Evolutionary conservation across 2,329 filamentous ascomycete genomes (phyloP).

Genomic region (Neofusicoccum cordaticola): DNA sequence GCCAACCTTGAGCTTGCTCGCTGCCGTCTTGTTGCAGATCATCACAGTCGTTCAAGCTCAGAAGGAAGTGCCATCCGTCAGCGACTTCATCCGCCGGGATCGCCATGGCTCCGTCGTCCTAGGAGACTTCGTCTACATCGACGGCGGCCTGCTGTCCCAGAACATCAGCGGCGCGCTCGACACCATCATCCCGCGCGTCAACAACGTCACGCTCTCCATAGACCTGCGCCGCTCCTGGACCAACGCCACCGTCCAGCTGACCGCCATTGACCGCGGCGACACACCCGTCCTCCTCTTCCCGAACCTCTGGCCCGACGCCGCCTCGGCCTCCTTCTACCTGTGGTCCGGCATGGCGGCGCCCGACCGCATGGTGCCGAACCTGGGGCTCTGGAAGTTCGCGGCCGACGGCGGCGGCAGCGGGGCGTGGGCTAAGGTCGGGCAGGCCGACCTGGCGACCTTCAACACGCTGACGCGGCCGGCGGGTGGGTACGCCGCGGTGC

Average conservation of each 20-base stretch:
- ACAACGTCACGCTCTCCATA: neutral
- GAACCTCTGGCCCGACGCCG: neutral
- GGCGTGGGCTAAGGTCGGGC: neutral
- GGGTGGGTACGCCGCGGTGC: neutral
- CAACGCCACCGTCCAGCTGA: neutral
- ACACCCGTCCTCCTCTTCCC: neutral
- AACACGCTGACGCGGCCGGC: neutral
- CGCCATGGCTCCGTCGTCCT: neutral
- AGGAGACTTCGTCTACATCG: constrained; percentile 8
- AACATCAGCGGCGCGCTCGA: neutral
- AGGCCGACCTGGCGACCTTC: neutral
- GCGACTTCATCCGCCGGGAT: neutral
- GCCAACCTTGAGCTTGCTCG: neutral
- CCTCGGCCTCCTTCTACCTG: neutral
- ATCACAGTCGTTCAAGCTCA: neutral
- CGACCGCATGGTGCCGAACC: neutral
- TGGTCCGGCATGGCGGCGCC: neutral
- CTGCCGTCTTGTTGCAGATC: neutral
- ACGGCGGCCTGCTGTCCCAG: neutral
- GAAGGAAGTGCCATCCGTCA: neutral
- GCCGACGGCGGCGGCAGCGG: neutral
- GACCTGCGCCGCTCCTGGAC: constrained; percentile 9
- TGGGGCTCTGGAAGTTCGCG: neutral
- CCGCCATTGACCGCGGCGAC: neutral
- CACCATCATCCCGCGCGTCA: neutral